phyloP scores from a whole-genome alignment of 148 eudicot genomes.

The Dianthus caryophyllus region DNA sequence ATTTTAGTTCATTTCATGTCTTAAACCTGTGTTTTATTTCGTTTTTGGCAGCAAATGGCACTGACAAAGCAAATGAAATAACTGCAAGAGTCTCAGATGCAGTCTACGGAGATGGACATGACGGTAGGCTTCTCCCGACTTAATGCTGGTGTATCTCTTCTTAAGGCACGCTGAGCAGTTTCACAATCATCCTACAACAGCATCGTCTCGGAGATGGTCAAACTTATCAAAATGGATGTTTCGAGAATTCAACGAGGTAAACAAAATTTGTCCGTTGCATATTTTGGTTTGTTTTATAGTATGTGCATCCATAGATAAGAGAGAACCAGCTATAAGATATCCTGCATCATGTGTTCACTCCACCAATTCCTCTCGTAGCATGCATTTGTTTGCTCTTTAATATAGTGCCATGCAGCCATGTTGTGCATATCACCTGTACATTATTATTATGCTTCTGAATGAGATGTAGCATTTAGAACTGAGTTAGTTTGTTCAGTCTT shows the following conservation, averaged over 20 bases:
- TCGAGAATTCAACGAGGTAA: constrained; percentile 94
- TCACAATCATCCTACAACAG: constrained; percentile 91
- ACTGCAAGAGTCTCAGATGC: too few species aligned
- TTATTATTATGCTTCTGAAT: too few species aligned
- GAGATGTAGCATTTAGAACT: too few species aligned
- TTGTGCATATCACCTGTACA: too few species aligned
- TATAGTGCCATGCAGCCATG: too few species aligned
- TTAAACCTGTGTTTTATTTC: too few species aligned
- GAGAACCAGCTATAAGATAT: background rate
- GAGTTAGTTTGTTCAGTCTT: too few species aligned
- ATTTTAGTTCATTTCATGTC: too few species aligned
- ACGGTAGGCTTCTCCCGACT: too few species aligned
- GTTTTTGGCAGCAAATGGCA: too few species aligned
- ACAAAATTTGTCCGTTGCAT: constrained; percentile 6
- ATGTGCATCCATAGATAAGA: background rate
- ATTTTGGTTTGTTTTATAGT: background rate
- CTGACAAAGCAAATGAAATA: too few species aligned
- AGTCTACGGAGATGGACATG: too few species aligned
- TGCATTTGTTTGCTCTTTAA: background rate
- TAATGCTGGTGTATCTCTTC: constrained; percentile 95
- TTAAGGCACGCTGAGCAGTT: constrained; percentile 96
- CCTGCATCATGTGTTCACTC: background rate
- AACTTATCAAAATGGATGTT: constrained; percentile 88
- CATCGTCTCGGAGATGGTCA: constrained; percentile 97
- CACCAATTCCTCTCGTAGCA: background rate